Evolutionary conservation across 106 monocot species (phyloP).

Genomic region (Apostasia ramifera): DNA sequence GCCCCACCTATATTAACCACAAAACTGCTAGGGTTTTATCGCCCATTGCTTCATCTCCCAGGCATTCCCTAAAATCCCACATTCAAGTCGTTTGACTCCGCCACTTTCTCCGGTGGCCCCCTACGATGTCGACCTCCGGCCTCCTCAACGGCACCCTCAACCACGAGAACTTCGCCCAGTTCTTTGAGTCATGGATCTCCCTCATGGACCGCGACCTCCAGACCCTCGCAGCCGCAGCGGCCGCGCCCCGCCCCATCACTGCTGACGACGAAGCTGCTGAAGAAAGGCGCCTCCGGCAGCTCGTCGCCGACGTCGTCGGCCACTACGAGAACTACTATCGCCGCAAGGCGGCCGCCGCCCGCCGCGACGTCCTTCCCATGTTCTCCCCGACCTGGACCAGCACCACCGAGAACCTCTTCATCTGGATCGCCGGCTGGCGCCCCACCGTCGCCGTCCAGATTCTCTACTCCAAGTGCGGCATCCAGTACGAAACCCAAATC

Average conservation of each 20-base stretch:
- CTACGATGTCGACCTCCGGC: not conserved
- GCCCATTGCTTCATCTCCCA: too few species aligned
- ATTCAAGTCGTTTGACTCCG: too few species aligned
- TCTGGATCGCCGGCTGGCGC: constrained; percentile 75
- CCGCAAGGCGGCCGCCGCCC: constrained; percentile 23
- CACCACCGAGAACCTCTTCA: constrained; percentile 51
- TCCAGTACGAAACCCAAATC: constrained; percentile 40
- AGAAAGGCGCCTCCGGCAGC: constrained; percentile 1
- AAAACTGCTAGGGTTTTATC: too few species aligned
- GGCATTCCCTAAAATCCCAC: too few species aligned
- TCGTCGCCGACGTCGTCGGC: constrained; percentile 29
- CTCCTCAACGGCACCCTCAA: not conserved
- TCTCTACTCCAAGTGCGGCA: constrained; percentile 61
- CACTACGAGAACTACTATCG: constrained; percentile 70
- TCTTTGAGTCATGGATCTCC: constrained; percentile 44
- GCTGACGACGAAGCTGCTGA: not conserved
- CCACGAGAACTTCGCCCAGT: constrained; percentile 29
- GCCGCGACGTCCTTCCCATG: constrained; percentile 36
- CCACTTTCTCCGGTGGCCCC: too few species aligned
- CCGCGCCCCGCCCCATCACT: not conserved
- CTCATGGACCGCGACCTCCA: constrained; percentile 37
- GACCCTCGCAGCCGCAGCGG: constrained; percentile 19
- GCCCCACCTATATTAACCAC: too few species aligned
- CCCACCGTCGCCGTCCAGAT: constrained; percentile 55
- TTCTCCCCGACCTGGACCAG: constrained; percentile 55